Evolutionary conservation across 768 basidiomycete genomes (phyloP).

Genomic region (Rhodotorula graminis): DNA sequence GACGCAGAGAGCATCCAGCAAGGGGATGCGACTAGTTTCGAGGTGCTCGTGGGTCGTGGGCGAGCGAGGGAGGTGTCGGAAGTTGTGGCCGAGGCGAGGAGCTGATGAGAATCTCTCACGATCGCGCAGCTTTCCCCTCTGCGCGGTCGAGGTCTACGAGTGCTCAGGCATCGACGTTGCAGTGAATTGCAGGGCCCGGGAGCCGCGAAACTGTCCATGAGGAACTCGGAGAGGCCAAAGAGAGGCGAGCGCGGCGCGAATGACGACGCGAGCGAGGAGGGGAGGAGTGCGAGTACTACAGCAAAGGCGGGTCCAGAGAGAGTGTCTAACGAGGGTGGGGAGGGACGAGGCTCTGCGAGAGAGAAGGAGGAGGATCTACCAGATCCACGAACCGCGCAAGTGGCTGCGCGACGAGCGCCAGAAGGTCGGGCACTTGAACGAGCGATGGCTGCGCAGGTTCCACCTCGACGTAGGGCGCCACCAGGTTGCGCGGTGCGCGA

Average conservation of each 20-base stretch:
- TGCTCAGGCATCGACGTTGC: too few species aligned
- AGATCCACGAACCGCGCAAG: neutral
- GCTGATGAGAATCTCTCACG: neutral
- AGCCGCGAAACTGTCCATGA: neutral
- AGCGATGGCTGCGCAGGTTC: neutral
- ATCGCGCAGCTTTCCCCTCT: too few species aligned
- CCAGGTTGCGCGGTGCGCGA: neutral
- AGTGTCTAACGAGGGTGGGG: too few species aligned
- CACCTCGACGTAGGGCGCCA: neutral
- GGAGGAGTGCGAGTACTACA: too few species aligned
- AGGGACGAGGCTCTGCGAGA: too few species aligned
- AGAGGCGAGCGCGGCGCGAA: neutral
- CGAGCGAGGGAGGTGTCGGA: neutral
- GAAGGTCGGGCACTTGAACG: slow-evolving; percentile 5
- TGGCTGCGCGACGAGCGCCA: neutral
- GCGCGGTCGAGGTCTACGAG: too few species aligned
- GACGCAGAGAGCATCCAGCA: neutral
- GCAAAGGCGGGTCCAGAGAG: too few species aligned
- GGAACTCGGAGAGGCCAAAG: too few species aligned
- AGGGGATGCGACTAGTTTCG: neutral
- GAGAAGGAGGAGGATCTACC: neutral
- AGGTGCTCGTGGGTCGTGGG: neutral
- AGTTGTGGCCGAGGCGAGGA: neutral
- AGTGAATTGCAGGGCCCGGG: too few species aligned
- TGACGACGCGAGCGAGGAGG: too few species aligned